Percentiles rank a stretch among this genome's conserved stretches.
Evolutionary conservation across 306 rosid genomes (phyloP).

Genomic region (Prunus salicina): DNA sequence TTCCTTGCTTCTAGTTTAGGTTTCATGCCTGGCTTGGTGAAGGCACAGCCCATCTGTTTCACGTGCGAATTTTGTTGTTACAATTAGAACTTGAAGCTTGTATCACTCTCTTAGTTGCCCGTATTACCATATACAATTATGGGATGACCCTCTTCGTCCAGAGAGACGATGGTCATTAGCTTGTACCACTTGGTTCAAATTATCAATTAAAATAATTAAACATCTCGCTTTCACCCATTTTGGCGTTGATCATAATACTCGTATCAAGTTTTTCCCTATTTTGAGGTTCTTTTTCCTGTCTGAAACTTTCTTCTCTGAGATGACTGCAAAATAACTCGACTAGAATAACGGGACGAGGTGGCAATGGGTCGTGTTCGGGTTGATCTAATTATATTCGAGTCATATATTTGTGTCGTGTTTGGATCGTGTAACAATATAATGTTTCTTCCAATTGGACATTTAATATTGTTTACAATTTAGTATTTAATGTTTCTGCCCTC

Average conservation of each 20-base stretch:
- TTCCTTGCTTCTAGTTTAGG: conserved; percentile 24
- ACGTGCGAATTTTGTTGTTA: conserved; percentile 21
- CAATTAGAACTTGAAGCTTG: conserved; percentile 14
- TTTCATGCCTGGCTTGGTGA: conserved; percentile 17
- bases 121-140: conserved; percentile 10
- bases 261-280: background rate
- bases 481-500: too few species aligned
- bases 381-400: too few species aligned
- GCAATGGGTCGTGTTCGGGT: too few species aligned
- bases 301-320: background rate
- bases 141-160: conserved; percentile 21
- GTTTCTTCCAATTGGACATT: too few species aligned
- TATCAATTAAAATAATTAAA: background rate
- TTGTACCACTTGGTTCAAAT: background rate
- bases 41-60: conserved; percentile 5
- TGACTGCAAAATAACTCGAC: background rate
- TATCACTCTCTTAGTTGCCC: conserved; percentile 14
- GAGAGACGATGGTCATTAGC: conserved; percentile 1
- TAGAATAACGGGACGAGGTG: background rate
- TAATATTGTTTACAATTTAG: too few species aligned
- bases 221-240: background rate
- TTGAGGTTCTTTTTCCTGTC: background rate
- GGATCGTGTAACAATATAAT: too few species aligned
- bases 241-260: background rate
- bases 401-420: too few species aligned